Evolutionary conservation across 192 early-diverging fungal species (phyloP).

Genomic region (Endogone sp.): DNA sequence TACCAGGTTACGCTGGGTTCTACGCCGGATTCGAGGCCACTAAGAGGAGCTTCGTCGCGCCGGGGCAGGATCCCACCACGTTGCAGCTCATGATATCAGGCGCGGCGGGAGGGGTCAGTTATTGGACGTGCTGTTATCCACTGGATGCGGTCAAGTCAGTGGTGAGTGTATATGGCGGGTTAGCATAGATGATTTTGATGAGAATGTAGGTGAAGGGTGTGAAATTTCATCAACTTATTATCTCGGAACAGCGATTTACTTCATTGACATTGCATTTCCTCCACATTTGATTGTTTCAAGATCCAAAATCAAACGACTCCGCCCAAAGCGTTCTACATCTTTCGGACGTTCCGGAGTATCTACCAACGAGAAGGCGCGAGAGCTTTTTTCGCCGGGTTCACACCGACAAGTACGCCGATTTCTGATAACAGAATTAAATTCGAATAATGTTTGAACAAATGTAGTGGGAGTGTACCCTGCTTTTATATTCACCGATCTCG

Average conservation of each 20-base stretch:
- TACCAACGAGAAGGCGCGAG: slow-evolving; percentile 49
- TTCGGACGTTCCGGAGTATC: slow-evolving; percentile 45
- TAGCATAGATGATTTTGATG: background rate
- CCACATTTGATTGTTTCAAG: slow-evolving; percentile 5
- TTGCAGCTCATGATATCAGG: slow-evolving; percentile 73
- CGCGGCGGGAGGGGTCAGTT: slow-evolving; percentile 73
- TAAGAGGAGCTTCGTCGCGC: slow-evolving; percentile 61
- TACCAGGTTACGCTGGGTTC: slow-evolving; percentile 83
- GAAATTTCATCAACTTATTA: too few species aligned
- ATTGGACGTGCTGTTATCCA: slow-evolving; percentile 83
- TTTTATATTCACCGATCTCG: background rate
- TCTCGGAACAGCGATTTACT: too few species aligned
- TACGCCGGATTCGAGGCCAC: slow-evolving; percentile 80
- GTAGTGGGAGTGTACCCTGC: too few species aligned
- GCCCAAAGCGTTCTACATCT: slow-evolving; percentile 64
- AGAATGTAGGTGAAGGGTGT: too few species aligned
- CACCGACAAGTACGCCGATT: slow-evolving; percentile 33
- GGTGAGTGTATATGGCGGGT: slow-evolving; percentile 30
- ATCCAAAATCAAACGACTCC: slow-evolving; percentile 60
- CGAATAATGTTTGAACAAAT: background rate
- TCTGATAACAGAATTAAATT: too few species aligned
- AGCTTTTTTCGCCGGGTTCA: slow-evolving; percentile 66
- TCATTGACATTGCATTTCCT: too few species aligned
- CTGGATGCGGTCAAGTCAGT: slow-evolving; percentile 82
- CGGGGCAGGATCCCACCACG: slow-evolving; percentile 41